These are phyloP conservation scores for Colletotrichum kahawae DNA, from an alignment of 2,329 filamentous ascomycete species.

Conservation along the genomic window DNA sequence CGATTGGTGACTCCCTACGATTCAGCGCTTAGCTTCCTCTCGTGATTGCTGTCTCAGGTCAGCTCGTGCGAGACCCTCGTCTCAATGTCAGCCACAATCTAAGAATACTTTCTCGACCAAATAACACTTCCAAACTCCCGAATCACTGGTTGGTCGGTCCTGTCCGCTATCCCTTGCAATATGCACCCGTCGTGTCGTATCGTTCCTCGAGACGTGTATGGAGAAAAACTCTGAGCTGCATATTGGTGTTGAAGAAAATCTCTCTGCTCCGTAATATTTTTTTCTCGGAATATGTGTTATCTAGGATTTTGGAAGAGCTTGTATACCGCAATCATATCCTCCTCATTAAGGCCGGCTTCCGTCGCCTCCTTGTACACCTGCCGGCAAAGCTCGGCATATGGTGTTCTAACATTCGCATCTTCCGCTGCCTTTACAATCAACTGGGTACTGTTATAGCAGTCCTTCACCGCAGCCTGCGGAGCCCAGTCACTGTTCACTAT, in stretches of 20 bases:
- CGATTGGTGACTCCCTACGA: background rate
- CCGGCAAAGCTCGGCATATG: constrained; percentile 26
- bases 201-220: background rate
- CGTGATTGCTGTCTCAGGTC: background rate
- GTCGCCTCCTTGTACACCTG: constrained; percentile 28
- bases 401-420: constrained; percentile 22
- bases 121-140: background rate
- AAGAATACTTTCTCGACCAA: background rate
- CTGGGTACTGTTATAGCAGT: constrained; percentile 34
- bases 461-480: constrained; percentile 31
- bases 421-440: constrained; percentile 29
- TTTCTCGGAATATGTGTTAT: background rate
- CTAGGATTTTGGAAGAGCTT: constrained; percentile 5
- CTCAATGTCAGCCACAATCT: background rate
- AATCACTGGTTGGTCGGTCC: rapidly evolving
- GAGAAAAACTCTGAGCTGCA: background rate
- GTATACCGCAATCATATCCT: constrained; percentile 34
- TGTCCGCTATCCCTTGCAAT: rapidly evolving
- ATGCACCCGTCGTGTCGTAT: background rate
- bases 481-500: constrained; percentile 33
- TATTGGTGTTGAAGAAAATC: background rate
- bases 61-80: background rate
- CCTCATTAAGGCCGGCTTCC: constrained; percentile 26
- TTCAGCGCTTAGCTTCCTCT: background rate
- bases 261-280: rapidly evolving